phyloP scores from a whole-genome alignment of 441 rosid genomes.

The Viola pubescens region DNA sequence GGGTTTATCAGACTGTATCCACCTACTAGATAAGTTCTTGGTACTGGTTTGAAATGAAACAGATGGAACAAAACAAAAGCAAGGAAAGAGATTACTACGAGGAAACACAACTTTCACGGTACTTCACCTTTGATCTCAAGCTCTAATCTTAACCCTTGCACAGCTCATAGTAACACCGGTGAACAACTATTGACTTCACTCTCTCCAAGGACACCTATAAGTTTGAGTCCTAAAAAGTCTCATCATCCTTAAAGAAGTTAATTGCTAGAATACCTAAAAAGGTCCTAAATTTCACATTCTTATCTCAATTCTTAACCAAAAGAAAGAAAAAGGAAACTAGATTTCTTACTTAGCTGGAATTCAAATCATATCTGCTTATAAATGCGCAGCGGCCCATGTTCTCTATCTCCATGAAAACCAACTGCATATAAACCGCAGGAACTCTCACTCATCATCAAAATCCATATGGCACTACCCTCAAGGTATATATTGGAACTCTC shows the following conservation, averaged over 20 bases:
- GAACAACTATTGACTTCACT: slow-evolving; percentile 6
- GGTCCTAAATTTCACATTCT: too few species aligned
- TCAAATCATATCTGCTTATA: too few species aligned
- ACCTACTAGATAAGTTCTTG: background rate
- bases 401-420: background rate
- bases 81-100: slow-evolving; percentile 1
- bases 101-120: slow-evolving; percentile 8
- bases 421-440: background rate
- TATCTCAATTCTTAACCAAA: too few species aligned
- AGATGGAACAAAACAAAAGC: slow-evolving; percentile 1
- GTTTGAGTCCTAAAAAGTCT: background rate
- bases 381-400: too few species aligned
- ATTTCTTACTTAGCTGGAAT: too few species aligned
- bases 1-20: background rate
- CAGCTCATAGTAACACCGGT: background rate
- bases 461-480: slow-evolving; percentile 16
- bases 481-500: slow-evolving; percentile 2
- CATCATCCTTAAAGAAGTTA: too few species aligned
- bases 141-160: background rate
- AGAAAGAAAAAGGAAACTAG: too few species aligned
- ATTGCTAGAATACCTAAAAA: too few species aligned
- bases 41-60: slow-evolving; percentile 14
- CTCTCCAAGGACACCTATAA: background rate
- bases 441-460: background rate
- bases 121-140: background rate